Evolutionary conservation across 345 rosid genomes (phyloP).

Genomic region (Eucalyptus sp.): DNA sequence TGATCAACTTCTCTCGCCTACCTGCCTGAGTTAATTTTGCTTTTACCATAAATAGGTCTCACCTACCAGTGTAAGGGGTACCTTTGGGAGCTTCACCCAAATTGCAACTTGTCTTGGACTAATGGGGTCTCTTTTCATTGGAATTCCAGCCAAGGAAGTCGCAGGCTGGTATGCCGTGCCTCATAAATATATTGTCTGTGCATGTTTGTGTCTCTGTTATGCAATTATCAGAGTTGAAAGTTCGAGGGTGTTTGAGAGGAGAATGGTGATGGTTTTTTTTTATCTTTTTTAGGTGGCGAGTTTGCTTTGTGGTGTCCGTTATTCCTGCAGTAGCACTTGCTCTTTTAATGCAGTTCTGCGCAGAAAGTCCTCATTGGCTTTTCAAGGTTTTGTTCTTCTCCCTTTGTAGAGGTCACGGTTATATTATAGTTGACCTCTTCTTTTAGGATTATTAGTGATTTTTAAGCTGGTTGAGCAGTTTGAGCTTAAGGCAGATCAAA

Average conservation of each 20-base stretch:
- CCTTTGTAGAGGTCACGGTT: not conserved
- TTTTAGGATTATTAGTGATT: not conserved
- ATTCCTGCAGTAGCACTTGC: conserved; percentile 74
- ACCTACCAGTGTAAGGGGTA: conserved; percentile 85
- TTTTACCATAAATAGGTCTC: conserved; percentile 39
- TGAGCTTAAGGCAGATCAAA: not conserved
- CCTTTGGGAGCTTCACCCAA: conserved; percentile 82
- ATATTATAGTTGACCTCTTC: not conserved
- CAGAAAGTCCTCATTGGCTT: conserved; percentile 98
- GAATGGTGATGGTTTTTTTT: not conserved
- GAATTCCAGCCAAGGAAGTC: conserved; percentile 66
- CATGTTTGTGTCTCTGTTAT: not conserved
- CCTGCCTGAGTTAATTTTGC: not conserved
- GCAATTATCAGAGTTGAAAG: not conserved
- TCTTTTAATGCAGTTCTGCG: conserved; percentile 61
- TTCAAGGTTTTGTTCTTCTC: conserved; percentile 46
- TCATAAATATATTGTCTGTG: not conserved
- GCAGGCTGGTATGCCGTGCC: conserved; percentile 55
- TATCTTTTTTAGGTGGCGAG: conserved; percentile 68
- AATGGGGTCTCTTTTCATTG: conserved; percentile 54
- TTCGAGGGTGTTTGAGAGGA: not conserved
- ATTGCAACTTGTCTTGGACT: conserved; percentile 83
- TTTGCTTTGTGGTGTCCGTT: conserved; percentile 67
- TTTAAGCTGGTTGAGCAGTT: not conserved
- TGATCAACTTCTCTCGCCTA: not conserved